Conservation (phyloP, 208 protist genomes). For the Spongospora subterranea region DNA sequence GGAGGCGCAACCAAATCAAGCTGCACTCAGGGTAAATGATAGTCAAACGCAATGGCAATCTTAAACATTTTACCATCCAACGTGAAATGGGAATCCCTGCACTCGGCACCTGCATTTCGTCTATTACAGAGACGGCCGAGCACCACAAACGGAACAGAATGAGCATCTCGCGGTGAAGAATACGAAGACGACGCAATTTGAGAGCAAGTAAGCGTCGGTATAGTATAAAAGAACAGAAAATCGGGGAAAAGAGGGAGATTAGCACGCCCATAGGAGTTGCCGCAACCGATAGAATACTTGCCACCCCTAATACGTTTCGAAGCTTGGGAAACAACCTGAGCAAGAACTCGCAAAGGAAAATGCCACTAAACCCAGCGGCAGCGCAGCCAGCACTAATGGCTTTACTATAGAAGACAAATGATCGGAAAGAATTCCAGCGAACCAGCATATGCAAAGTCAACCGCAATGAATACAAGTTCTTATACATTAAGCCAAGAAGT, state of each 20-base stretch:
- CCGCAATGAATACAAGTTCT: background rate
- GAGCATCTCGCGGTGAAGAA: background rate
- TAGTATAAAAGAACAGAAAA: background rate
- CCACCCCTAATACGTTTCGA: background rate
- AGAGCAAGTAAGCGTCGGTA: background rate
- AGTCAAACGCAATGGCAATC: background rate
- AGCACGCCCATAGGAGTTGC: background rate
- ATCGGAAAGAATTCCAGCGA: background rate
- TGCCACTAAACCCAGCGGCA: background rate
- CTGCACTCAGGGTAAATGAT: background rate
- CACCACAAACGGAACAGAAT: background rate
- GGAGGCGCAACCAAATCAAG: constrained; percentile 5
- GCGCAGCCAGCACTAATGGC: background rate
- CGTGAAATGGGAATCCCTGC: constrained; percentile 12
- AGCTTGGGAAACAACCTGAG: background rate
- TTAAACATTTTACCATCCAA: background rate
- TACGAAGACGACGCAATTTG: background rate
- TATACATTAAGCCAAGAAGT: background rate
- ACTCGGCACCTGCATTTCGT: background rate
- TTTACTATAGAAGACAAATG: background rate
- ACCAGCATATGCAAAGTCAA: background rate
- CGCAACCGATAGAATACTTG: background rate
- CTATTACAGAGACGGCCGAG: background rate
- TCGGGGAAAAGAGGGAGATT: background rate
- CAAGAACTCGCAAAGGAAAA: background rate